Evolutionary conservation across 2,329 filamentous ascomycete genomes (phyloP), one percentile per base, ranked within the genome.

Genomic region (Cladosporium sp.): DNA sequence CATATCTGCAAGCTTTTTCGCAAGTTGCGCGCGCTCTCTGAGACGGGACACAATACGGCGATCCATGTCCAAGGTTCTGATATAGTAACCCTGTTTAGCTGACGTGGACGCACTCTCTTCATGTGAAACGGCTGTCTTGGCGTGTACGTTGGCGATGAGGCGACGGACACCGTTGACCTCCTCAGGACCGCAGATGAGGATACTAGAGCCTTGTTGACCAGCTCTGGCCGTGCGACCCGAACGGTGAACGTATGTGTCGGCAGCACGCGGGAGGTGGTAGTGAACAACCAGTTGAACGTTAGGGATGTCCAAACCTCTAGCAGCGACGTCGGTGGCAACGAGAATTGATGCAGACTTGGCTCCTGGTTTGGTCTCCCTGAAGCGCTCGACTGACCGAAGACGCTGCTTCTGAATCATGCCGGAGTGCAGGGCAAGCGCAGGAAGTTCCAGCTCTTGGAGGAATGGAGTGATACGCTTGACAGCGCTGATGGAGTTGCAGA

Each of bases 401-500:
- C 95, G 92, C 3, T 95, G 93, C 78, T 98, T 98, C 79, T 99
- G 95, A 0, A 89, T 85, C 95, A 99, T 98, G 69, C 93, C 91
- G 0, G 93, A 97, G 78, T 99, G 95, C 0, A 99, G 82, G 0
- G 91, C 88, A 12, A 92, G 82, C 0, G 89, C 90, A 2, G 89
- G 88, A 10, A 97, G 83, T 68, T 89, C 86, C 60, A 99, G 87
- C 70, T 91, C 92, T 71, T 94, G 88, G 1, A 99, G 85, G 74
- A 97, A 86, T 0, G 94, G 92, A 0, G 90, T 88, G 14, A 99
- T 83, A 44, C 95, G 91, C 53, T 93, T 90, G 61, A 97, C 94
- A 2, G 94, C 91, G 62, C 91, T 91, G 77, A 99, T 97, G 53
- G 93, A 97, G 80, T 99, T 99, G 31, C 93, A 93, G 77, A 99